Evolutionary conservation across 2,329 filamentous ascomycete species (phyloP).

Genomic region (Aureobasidium sp.): DNA sequence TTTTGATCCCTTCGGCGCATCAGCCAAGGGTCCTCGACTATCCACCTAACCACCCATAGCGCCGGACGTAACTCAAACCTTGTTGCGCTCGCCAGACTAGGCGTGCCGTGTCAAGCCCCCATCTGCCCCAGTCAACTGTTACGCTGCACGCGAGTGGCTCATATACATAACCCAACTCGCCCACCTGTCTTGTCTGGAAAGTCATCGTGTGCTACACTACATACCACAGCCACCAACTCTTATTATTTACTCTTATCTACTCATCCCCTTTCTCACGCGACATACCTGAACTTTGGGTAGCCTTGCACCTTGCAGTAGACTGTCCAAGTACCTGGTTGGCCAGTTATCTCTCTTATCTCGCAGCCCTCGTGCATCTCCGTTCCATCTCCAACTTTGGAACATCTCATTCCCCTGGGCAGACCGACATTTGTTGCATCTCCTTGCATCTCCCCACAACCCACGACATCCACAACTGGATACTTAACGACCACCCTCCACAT

Average conservation of each 20-base stretch:
- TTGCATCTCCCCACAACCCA: slow-evolving; percentile 4
- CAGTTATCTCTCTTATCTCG: slow-evolving; percentile 14
- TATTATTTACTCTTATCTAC: slow-evolving; percentile 11
- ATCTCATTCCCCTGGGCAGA: slow-evolving; percentile 13
- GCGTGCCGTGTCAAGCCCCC: slow-evolving; percentile 14
- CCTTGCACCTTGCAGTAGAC: slow-evolving; percentile 13
- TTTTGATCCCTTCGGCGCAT: slow-evolving; percentile 6
- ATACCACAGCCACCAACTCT: slow-evolving; percentile 11
- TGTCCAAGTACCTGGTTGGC: slow-evolving; percentile 16
- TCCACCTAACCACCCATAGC: slow-evolving; percentile 9
- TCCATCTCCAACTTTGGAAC: not conserved
- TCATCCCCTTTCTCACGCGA: slow-evolving; percentile 10
- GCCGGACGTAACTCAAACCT: slow-evolving; percentile 14
- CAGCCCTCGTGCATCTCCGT: slow-evolving; percentile 5
- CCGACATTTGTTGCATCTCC: slow-evolving; percentile 13
- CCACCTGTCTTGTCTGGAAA: slow-evolving; percentile 6
- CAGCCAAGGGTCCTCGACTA: slow-evolving; percentile 13
- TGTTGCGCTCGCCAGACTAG: slow-evolving; percentile 10
- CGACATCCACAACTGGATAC: not conserved
- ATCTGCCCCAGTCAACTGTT: slow-evolving; percentile 11
- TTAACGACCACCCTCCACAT: slow-evolving; percentile 1
- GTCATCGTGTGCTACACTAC: slow-evolving; percentile 15
- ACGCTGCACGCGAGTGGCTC: slow-evolving; percentile 3
- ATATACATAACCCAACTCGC: slow-evolving; percentile 14
- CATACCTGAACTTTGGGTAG: slow-evolving; percentile 10